Evolutionary conservation across 2,329 filamentous ascomycete species (phyloP).

Genomic region (Colletotrichum falcatum): DNA sequence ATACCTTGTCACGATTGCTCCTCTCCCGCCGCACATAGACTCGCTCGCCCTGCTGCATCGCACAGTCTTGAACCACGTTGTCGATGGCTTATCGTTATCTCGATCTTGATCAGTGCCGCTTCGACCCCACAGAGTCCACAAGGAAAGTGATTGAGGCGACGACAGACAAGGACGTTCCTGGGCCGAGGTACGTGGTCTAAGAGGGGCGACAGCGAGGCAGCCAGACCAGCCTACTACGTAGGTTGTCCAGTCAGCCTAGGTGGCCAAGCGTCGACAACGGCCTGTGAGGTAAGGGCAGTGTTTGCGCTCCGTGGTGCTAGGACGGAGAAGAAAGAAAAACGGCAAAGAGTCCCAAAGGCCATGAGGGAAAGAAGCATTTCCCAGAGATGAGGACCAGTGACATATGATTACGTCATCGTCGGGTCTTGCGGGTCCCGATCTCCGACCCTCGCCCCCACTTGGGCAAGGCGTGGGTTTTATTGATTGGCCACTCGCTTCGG

Average conservation of each 20-base stretch:
- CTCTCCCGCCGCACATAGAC: constrained; percentile 15
- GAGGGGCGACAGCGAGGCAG: no score
- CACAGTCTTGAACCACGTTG: background rate
- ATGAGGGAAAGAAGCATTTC: background rate
- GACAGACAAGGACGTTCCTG: constrained; percentile 21
- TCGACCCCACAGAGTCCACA: background rate
- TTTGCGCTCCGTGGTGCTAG: no score
- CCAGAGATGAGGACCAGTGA: background rate
- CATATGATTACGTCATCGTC: background rate
- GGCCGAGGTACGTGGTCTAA: background rate
- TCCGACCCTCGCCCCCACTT: background rate
- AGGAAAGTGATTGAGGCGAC: background rate
- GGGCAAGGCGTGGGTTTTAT: rapidly evolving
- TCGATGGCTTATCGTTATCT: constrained; percentile 35
- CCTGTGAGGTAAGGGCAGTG: no score
- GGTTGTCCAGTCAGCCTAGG: no score
- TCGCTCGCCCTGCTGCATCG: background rate
- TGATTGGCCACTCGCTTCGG: background rate
- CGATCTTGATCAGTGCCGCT: constrained; percentile 19
- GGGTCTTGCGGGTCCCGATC: background rate
- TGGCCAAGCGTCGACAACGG: no score
- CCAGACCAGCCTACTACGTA: no score
- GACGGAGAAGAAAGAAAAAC: no score
- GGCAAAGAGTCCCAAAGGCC: no score
- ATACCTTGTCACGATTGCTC: background rate